Conservation (phyloP, 495 filamentous ascomycete species). For the Bombardia bombarda region DNA sequence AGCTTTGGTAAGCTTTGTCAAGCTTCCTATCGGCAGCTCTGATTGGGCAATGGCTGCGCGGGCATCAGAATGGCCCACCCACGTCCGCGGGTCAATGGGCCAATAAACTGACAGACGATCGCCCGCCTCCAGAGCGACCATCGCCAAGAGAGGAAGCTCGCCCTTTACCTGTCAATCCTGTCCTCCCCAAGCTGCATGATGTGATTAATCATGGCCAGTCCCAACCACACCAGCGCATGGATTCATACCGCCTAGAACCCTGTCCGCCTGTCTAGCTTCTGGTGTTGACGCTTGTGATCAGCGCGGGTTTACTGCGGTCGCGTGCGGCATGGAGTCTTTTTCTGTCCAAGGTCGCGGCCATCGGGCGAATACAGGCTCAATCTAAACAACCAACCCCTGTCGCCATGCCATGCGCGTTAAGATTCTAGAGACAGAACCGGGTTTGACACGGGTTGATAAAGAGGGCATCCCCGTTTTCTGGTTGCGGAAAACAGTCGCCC, state of each 20-base stretch:
- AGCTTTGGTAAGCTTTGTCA: conserved; percentile 1
- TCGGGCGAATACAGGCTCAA: no score
- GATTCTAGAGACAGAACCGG: no score
- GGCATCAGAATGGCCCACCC: neutral
- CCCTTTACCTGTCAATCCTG: neutral
- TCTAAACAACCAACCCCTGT: no score
- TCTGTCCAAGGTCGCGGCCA: no score
- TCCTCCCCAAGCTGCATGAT: no score
- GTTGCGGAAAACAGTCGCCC: neutral
- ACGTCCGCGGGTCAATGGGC: neutral
- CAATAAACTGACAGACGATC: neutral
- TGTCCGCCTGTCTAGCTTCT: neutral
- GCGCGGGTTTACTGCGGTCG: neutral
- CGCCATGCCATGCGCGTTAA: no score
- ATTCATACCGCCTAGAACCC: no score
- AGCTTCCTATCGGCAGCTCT: neutral
- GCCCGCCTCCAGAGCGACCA: neutral
- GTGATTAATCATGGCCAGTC: no score
- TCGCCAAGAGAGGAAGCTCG: neutral
- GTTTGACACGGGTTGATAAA: no score
- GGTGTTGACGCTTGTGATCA: neutral
- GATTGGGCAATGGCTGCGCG: neutral
- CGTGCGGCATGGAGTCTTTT: no score
- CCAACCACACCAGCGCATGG: no score
- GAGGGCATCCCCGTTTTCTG: neutral